A percentile compares a stretch with the other conserved stretches of the same genome.
phyloP scores from a whole-genome alignment of 441 rosid species.

The Jatropha multifida region DNA sequence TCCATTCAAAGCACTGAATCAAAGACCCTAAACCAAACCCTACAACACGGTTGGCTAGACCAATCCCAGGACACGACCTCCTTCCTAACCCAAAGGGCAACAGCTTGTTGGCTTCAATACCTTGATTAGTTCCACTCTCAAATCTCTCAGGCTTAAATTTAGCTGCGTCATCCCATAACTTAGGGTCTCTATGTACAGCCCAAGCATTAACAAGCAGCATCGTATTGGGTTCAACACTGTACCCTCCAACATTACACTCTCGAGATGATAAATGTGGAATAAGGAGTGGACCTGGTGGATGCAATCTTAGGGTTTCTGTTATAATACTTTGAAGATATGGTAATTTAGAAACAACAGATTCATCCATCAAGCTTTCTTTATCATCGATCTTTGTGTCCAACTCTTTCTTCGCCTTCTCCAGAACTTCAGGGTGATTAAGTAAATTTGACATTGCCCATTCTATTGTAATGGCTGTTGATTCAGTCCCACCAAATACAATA shows the following conservation, averaged over 20 bases:
- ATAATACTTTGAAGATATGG: constrained; percentile 15
- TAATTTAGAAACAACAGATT: neutral
- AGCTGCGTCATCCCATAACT: constrained; percentile 12
- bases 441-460: constrained; percentile 21
- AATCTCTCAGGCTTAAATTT: constrained; percentile 22
- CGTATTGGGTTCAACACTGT: neutral
- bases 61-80: constrained; percentile 20
- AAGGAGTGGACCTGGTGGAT: constrained; percentile 16
- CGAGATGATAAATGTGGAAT: constrained; percentile 12
- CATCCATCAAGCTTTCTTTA: neutral
- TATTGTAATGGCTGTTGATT: constrained; percentile 4
- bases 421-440: constrained; percentile 8
- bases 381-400: neutral
- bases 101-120: neutral
- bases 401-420: constrained; percentile 11
- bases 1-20: constrained; percentile 23
- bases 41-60: constrained; percentile 7
- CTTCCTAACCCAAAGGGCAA: constrained; percentile 14
- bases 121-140: neutral
- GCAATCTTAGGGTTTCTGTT: constrained; percentile 7
- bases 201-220: constrained; percentile 10
- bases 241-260: constrained; percentile 4
- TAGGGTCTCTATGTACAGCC: constrained; percentile 18
- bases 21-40: constrained; percentile 12
- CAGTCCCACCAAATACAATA: constrained; percentile 1